phyloP scores from a whole-genome alignment of 2,329 filamentous ascomycete species.

The Xylaria sp. region DNA sequence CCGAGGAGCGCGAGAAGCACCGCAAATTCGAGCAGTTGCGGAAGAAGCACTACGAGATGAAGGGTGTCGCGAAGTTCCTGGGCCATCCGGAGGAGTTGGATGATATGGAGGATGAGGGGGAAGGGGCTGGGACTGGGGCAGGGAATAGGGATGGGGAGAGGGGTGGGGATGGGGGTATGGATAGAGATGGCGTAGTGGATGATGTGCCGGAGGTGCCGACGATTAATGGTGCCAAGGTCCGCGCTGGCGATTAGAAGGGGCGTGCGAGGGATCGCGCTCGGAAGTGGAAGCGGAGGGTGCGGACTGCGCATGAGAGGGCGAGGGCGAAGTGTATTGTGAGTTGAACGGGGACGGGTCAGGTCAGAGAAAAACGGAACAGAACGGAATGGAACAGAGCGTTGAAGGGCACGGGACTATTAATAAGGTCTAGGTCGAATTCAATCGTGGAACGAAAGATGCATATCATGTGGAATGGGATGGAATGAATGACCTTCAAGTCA shows the following conservation, averaged over 20 bases:
- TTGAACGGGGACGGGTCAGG: too few species aligned
- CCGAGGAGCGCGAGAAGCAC: constrained; percentile 89
- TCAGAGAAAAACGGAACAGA: too few species aligned
- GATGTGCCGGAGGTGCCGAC: constrained; percentile 47
- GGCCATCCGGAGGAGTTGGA: constrained; percentile 74
- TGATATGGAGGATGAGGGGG: constrained; percentile 61
- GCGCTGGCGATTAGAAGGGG: constrained; percentile 34
- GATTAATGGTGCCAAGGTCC: constrained; percentile 37
- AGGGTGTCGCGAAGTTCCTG: constrained; percentile 84
- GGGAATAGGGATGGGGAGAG: too few species aligned
- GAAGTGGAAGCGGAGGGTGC: not conserved
- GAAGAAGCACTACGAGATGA: constrained; percentile 99
- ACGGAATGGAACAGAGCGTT: too few species aligned
- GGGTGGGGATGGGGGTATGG: too few species aligned
- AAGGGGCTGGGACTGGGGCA: too few species aligned
- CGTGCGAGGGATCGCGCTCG: too few species aligned
- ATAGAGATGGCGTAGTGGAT: too few species aligned
- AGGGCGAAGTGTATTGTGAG: not conserved
- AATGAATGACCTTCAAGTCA: constrained; percentile 14
- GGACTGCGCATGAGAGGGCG: not conserved
- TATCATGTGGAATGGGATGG: constrained; percentile 33
- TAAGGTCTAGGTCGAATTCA: too few species aligned
- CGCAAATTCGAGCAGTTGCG: constrained; percentile 86
- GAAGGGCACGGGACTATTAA: too few species aligned
- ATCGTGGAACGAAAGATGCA: not conserved